Evolutionary conservation across 1,284 basidiomycete species (phyloP).

Genomic region (Cronartium ribicola): DNA sequence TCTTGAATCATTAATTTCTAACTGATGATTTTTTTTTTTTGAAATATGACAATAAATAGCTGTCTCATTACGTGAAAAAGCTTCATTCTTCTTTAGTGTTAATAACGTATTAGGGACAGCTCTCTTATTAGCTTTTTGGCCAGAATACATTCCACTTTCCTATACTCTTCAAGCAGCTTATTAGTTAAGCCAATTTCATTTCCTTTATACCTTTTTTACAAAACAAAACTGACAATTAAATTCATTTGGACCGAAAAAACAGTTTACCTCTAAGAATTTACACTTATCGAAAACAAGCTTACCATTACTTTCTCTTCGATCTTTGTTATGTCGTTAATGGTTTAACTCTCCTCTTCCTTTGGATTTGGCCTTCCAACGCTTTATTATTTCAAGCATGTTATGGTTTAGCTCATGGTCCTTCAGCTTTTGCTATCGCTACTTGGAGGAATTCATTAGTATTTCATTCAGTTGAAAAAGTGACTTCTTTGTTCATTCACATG

Average conservation of each 20-base stretch:
- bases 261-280: conserved; percentile 48
- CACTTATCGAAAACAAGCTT: conserved; percentile 47
- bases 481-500: conserved; percentile 50
- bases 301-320: conserved; percentile 50
- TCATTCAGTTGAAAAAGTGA: conserved; percentile 51
- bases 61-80: conserved; percentile 37
- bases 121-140: conserved; percentile 48
- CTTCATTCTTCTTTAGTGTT: conserved; percentile 50
- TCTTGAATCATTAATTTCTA: no score
- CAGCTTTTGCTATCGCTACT: conserved; percentile 47
- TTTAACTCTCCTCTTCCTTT: conserved; percentile 48
- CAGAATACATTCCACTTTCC: conserved; percentile 47
- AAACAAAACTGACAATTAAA: no score
- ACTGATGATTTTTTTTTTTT: background rate
- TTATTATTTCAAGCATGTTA: conserved; percentile 49
- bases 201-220: background rate
- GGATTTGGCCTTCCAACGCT: conserved; percentile 47
- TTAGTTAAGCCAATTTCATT: conserved; percentile 25
- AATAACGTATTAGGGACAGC: conserved; percentile 48
- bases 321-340: conserved; percentile 49
- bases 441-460: conserved; percentile 52
- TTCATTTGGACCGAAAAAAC: background rate
- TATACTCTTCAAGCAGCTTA: conserved; percentile 48
- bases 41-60: conserved; percentile 5
- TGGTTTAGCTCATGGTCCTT: conserved; percentile 48